Conservation (phyloP, 1,139 yeast species). For the Zygotorulaspora mrakii region DNA sequence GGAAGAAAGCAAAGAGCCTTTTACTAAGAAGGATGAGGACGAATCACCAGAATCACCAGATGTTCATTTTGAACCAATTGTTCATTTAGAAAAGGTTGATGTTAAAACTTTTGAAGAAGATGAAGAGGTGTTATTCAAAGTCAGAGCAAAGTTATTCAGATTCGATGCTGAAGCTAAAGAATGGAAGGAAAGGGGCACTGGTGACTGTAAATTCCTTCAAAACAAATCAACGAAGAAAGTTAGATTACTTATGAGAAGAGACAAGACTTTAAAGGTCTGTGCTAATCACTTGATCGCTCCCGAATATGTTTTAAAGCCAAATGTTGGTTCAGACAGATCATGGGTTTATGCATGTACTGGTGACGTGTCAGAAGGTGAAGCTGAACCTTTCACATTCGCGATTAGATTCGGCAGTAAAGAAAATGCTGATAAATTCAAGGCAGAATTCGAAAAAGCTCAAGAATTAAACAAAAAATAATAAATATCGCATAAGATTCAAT, state of each 20-base stretch:
- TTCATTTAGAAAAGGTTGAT: constrained; percentile 90
- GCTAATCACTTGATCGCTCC: constrained; percentile 92
- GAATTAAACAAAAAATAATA: constrained; percentile 47
- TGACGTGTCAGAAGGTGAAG: constrained; percentile 91
- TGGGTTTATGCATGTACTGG: constrained; percentile 97
- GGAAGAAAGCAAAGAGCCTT: constrained; percentile 39
- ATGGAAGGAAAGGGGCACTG: constrained; percentile 99
- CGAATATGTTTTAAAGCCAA: constrained; percentile 82
- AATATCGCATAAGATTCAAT: constrained; percentile 4
- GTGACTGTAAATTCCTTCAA: constrained; percentile 92
- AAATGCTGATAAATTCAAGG: constrained; percentile 94
- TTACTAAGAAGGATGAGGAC: constrained; percentile 47
- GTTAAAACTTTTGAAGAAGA: constrained; percentile 96
- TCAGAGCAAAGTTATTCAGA: constrained; percentile 91
- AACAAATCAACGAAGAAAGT: constrained; percentile 79
- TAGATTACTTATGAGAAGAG: constrained; percentile 96
- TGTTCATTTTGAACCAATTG: constrained; percentile 94
- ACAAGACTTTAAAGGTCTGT: constrained; percentile 94
- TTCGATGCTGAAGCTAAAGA: constrained; percentile 80
- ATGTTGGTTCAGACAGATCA: constrained; percentile 95
- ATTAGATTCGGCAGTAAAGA: constrained; percentile 96
- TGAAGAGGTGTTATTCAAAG: constrained; percentile 84
- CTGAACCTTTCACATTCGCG: constrained; percentile 95
- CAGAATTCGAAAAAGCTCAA: constrained; percentile 81
- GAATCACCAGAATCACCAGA: constrained; percentile 90